Base-by-base conservation (phyloP, 2,329 filamentous ascomycete species). In the Exophiala sp. region DNA sequence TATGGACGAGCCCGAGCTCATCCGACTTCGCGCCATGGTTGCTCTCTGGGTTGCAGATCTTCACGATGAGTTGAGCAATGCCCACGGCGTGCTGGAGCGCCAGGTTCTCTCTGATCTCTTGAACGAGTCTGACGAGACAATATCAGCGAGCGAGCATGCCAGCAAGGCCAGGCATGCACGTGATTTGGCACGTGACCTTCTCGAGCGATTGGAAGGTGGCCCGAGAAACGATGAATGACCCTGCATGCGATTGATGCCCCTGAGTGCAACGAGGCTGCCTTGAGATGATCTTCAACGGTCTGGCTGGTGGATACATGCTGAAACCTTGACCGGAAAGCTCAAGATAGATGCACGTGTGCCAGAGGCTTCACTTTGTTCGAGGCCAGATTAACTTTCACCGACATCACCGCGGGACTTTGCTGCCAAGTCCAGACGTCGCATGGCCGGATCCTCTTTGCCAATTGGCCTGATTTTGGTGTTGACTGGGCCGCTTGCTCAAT, bases 41-140 rank as follows among this genome's bases (percentile, higher is more conserved):
- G 79, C 81, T 1, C 70, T 93, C 13, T 95, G 87, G 74, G 73
- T 88, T 13, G 84, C 77, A 5, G 87, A 95, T 64, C 68, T 95
- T 30, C 41, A 57, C 24, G 51, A 55, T 19, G 46, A 47, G 9
- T 34, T 42, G 32, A 35, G 29, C n/a, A 13, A 32, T n/a, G 7
- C 3, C 11, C 7, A 32, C 8, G 3, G 7, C 6, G 7, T 10
- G 41, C 18, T 13, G 13, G n/a, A 23, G 16, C 16, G 6, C 24
- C 42, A 29, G 13, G 22, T n/a, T 22, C 11, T 24, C 5, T 14
- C 38, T 16, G 3, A 13, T 37, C 32, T 14, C 22, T n/a, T 8
- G 22, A 39, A 7, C 10, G 37, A 35, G 24, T 32, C 32, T 24
- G 34, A 37, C 14, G 34, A 37, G 5, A 16, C 6, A 8, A 37